Conservation (phyloP, 73 alveolate species). For the Paramecium pentaurelia region DNA sequence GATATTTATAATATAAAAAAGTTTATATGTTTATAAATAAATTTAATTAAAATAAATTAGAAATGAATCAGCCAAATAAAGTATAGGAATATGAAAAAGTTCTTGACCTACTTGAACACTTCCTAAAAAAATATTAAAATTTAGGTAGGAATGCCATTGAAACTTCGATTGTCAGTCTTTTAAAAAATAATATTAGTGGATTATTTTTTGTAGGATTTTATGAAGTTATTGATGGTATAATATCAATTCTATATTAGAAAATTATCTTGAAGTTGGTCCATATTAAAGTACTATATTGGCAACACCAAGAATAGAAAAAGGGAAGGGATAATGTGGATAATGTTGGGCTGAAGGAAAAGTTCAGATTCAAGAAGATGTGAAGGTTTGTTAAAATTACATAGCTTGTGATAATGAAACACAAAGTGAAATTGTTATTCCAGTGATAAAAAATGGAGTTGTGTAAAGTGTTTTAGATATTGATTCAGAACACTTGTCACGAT, state of each 20-base stretch:
- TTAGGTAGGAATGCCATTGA: constrained; percentile 3
- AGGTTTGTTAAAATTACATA: constrained; percentile 57
- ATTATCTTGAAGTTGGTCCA: constrained; percentile 55
- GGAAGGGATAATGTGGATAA: constrained; percentile 59
- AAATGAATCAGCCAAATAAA: neutral
- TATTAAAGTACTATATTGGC: constrained; percentile 59
- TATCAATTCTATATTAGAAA: neutral
- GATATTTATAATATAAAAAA: neutral
- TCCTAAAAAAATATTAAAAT: neutral
- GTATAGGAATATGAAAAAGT: constrained; percentile 8
- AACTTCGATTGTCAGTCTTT: constrained; percentile 47
- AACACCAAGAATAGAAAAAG: constrained; percentile 58
- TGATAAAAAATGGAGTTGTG: constrained; percentile 57
- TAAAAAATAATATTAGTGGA: constrained; percentile 34
- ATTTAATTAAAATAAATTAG: neutral
- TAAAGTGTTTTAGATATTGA: constrained; percentile 63
- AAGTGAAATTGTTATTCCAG: constrained; percentile 69
- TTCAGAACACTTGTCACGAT: constrained; percentile 29
- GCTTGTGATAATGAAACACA: constrained; percentile 68
- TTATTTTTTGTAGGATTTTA: constrained; percentile 63
- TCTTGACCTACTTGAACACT: neutral
- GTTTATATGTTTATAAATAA: neutral
- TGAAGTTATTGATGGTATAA: constrained; percentile 37
- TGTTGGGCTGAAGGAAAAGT: constrained; percentile 56
- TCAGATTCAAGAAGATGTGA: constrained; percentile 47